These are phyloP conservation scores for Ciborinia camelliae DNA, from an alignment of 2,329 filamentous ascomycete genomes.

Conservation along the genomic window DNA sequence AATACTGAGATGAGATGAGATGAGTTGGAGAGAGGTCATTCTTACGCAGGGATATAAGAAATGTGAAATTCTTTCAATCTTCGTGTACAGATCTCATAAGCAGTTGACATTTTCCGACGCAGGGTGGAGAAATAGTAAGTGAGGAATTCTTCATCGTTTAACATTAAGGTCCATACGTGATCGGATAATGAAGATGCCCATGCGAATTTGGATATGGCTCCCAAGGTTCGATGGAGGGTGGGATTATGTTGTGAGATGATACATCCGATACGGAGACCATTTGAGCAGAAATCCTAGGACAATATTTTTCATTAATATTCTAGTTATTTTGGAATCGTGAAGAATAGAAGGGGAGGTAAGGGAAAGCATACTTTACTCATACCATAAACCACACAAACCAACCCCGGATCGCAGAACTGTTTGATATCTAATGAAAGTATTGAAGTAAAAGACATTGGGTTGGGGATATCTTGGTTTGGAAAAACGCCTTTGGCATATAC, in stretches of 20 bases:
- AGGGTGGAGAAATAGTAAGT: slow-evolving; percentile 18
- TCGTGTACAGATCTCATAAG: slow-evolving; percentile 19
- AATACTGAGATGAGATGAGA: too few species aligned
- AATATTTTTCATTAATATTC: neutral
- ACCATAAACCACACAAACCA: slow-evolving; percentile 42
- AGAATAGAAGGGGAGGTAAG: rapidly evolving
- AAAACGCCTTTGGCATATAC: slow-evolving; percentile 48
- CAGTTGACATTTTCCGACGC: slow-evolving; percentile 5
- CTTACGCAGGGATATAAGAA: slow-evolving; percentile 18
- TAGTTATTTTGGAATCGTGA: neutral
- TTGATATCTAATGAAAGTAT: slow-evolving; percentile 45
- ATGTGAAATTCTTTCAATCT: slow-evolving; percentile 15
- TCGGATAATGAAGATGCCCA: slow-evolving; percentile 23
- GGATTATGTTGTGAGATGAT: slow-evolving; percentile 22
- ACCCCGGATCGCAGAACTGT: slow-evolving; percentile 44
- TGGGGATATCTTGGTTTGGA: slow-evolving; percentile 33
- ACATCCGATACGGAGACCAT: slow-evolving; percentile 44
- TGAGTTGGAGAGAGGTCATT: too few species aligned
- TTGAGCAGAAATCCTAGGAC: slow-evolving; percentile 43
- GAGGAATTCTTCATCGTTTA: slow-evolving; percentile 20
- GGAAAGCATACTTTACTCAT: slow-evolving; percentile 24
- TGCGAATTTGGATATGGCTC: slow-evolving; percentile 21
- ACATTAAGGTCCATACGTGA: slow-evolving; percentile 20
- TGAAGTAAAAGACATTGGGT: slow-evolving; percentile 47
- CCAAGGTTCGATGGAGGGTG: slow-evolving; percentile 12